Percentiles rank a stretch among this genome's conserved stretches.
Conservation (phyloP, 805 yeast genomes). For the Wickerhamomyces strasburgensis region DNA sequence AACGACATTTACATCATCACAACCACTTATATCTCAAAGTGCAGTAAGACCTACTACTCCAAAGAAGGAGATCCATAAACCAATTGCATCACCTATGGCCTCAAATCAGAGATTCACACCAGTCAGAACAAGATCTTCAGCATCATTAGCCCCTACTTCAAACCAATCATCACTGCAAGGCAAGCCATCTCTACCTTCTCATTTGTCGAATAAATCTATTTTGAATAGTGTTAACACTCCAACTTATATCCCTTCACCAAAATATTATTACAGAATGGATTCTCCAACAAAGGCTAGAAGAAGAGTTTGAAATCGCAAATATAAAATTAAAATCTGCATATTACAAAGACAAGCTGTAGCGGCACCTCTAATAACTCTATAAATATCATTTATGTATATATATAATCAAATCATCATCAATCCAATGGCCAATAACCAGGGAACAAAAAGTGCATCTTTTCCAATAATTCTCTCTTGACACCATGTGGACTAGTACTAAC, state of each 20-base stretch:
- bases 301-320: constrained; percentile 11
- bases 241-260: constrained; percentile 27
- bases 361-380: neutral
- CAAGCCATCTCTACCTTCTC: neutral
- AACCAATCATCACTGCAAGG: neutral
- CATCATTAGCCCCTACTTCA: neutral
- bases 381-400: neutral
- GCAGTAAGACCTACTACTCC: constrained; percentile 2
- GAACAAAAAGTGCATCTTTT: constrained; percentile 79
- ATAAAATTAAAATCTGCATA: neutral
- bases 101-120: constrained; percentile 18
- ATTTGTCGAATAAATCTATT: neutral
- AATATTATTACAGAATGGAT: constrained; percentile 27
- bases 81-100: constrained; percentile 27
- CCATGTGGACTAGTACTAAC: constrained; percentile 76
- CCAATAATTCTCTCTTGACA: constrained; percentile 64
- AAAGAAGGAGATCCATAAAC: neutral
- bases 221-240: constrained; percentile 13
- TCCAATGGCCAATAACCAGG: constrained; percentile 84
- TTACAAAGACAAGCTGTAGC: neutral
- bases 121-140: constrained; percentile 1
- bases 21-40: neutral
- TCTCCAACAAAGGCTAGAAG: constrained; percentile 28
- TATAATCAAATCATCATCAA: neutral
- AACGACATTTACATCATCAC: neutral